Conservation (phyloP, 2,329 filamentous ascomycete species). For the Pestalotiopsis sp. region DNA sequence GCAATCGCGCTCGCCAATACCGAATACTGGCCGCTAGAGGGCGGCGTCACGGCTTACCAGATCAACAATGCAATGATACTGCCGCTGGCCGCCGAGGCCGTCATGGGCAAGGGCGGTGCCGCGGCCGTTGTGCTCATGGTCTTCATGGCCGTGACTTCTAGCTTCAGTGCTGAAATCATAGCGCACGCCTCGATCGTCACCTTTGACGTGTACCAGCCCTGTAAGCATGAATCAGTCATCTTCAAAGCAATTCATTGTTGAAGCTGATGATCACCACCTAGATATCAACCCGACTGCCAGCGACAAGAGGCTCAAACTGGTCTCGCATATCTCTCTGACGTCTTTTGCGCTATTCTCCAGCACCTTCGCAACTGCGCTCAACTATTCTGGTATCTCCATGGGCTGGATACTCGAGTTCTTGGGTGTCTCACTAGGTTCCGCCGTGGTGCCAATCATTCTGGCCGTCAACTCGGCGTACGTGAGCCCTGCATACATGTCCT, state of each 20-base stretch:
- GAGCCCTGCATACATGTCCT: constrained; percentile 11
- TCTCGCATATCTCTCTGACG: constrained; percentile 63
- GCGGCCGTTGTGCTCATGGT: constrained; percentile 64
- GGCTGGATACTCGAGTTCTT: constrained; percentile 71
- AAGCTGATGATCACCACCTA: not conserved
- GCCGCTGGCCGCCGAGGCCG: constrained; percentile 64
- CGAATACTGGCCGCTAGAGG: constrained; percentile 55
- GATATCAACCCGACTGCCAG: constrained; percentile 66
- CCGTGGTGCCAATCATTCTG: constrained; percentile 64
- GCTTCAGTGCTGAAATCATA: constrained; percentile 68
- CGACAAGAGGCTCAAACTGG: constrained; percentile 64
- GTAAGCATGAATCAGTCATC: not conserved
- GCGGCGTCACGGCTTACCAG: constrained; percentile 58
- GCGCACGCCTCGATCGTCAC: constrained; percentile 70
- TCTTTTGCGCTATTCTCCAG: constrained; percentile 63
- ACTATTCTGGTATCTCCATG: constrained; percentile 60
- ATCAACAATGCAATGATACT: constrained; percentile 67
- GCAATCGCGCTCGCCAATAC: constrained; percentile 62
- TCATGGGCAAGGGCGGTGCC: constrained; percentile 66
- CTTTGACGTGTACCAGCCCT: constrained; percentile 70
- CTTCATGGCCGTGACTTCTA: constrained; percentile 72
- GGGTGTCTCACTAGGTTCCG: constrained; percentile 69
- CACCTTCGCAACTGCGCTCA: constrained; percentile 59
- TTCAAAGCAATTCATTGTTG: not conserved
- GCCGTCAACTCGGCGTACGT: constrained; percentile 40